Conservation (phyloP, 2,329 filamentous ascomycete species). For the Tolypocladium tropicale region DNA sequence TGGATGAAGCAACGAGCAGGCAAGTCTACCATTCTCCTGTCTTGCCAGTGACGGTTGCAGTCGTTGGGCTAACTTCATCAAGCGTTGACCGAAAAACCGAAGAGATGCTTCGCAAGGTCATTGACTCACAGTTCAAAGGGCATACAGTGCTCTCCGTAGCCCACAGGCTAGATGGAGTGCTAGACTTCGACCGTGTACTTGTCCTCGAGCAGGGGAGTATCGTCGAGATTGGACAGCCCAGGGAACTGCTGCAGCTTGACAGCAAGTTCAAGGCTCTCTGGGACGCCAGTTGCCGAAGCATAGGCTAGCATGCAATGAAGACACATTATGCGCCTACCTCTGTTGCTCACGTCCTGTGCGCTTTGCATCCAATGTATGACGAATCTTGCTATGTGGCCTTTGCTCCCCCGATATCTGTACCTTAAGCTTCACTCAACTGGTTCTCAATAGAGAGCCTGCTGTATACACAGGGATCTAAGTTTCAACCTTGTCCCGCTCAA, state of each 20-base stretch:
- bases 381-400: too few relatives aligned
- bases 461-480: background rate
- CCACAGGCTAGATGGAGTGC: background rate
- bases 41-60: background rate
- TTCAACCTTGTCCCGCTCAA: slow-evolving; percentile 29
- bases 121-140: background rate
- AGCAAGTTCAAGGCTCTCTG: background rate
- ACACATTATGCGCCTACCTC: background rate
- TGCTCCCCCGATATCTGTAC: too few relatives aligned
- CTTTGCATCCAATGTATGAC: too few relatives aligned
- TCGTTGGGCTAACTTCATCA: background rate
- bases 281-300: background rate
- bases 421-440: too few relatives aligned
- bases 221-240: background rate
- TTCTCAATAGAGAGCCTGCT: too few relatives aligned
- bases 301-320: background rate
- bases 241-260: background rate
- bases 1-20: background rate
- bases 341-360: too few relatives aligned
- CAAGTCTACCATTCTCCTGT: background rate
- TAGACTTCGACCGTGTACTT: background rate
- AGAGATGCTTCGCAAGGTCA: background rate
- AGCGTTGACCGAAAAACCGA: background rate
- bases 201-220: background rate
- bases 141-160: background rate